Conservation (phyloP, 306 rosid species). For the Sesbania bispinosa region DNA sequence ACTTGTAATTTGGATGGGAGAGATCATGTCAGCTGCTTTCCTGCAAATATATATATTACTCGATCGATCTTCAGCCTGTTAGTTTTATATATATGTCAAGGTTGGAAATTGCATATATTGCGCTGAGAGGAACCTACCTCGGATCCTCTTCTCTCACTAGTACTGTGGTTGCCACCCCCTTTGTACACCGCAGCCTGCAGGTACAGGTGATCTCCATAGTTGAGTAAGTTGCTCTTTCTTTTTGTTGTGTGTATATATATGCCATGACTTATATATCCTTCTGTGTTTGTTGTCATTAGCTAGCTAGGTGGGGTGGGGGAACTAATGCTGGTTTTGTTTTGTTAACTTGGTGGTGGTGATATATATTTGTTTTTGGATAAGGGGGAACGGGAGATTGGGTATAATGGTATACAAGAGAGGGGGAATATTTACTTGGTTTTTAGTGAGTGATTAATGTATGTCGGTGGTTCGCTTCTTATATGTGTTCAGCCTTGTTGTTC, state of each 20-base stretch:
- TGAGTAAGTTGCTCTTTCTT: conserved; percentile 38
- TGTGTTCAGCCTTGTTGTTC: conserved; percentile 4
- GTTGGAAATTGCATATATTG: conserved; percentile 45
- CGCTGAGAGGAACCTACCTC: conserved; percentile 97
- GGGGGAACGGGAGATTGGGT: conserved; percentile 33
- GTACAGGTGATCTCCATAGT: conserved; percentile 19
- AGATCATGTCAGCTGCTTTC: conserved; percentile 84
- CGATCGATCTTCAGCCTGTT: conserved; percentile 37
- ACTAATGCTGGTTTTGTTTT: conserved; percentile 35
- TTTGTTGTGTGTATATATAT: conserved; percentile 34
- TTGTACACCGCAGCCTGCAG: too few species aligned
- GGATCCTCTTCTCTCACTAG: conserved; percentile 62
- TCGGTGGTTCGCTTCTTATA: conserved; percentile 22
- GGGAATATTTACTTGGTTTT: conserved; percentile 31
- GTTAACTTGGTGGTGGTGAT: conserved; percentile 7
- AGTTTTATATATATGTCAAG: conserved; percentile 45
- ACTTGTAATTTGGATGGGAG: conserved; percentile 68
- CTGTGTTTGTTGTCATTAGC: conserved; percentile 21
- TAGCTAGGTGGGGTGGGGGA: conserved; percentile 40
- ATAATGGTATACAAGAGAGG: conserved; percentile 52
- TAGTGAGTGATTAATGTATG: conserved; percentile 17
- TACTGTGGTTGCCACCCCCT: too few species aligned
- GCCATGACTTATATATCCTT: not conserved
- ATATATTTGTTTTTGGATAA: conserved; percentile 12
- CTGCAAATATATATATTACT: conserved; percentile 57